phyloP scores from a whole-genome alignment of 169 alveolate species.

The Plasmodium berghei region DNA sequence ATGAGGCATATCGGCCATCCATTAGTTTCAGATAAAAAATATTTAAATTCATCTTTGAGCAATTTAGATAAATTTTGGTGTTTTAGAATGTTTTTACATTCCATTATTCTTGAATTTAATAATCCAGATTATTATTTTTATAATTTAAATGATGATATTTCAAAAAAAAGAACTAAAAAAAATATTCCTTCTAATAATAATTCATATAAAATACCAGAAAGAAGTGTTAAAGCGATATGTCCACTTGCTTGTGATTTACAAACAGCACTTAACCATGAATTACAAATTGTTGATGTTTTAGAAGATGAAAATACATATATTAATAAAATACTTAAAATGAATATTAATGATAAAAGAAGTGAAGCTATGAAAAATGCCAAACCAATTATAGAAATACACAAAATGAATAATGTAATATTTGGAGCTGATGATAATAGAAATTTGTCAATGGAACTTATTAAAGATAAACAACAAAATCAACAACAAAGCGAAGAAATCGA shows the following conservation, averaged over 20 bases:
- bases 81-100: slow-evolving; percentile 83
- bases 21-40: slow-evolving; percentile 80
- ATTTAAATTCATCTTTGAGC: slow-evolving; percentile 76
- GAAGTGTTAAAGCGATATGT: slow-evolving; percentile 78
- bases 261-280: slow-evolving; percentile 58
- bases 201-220: slow-evolving; percentile 49
- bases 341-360: slow-evolving; percentile 64
- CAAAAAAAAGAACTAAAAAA: slow-evolving; percentile 64
- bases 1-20: slow-evolving; percentile 85
- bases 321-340: slow-evolving; percentile 62
- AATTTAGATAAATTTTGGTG: slow-evolving; percentile 82
- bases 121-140: slow-evolving; percentile 78
- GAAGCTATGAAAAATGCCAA: slow-evolving; percentile 75
- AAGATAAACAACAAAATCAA: no score
- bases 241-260: slow-evolving; percentile 81
- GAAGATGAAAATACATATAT: slow-evolving; percentile 73
- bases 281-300: slow-evolving; percentile 72
- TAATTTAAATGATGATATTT: slow-evolving; percentile 42
- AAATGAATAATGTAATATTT: background rate
- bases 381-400: slow-evolving; percentile 16
- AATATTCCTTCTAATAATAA: slow-evolving; percentile 17
- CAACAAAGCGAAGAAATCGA: no score
- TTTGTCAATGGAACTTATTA: no score
- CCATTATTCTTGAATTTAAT: slow-evolving; percentile 79
- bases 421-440: background rate